Evolutionary conservation across 331 rosid species (phyloP).

Genomic region (Malus hybrid): DNA sequence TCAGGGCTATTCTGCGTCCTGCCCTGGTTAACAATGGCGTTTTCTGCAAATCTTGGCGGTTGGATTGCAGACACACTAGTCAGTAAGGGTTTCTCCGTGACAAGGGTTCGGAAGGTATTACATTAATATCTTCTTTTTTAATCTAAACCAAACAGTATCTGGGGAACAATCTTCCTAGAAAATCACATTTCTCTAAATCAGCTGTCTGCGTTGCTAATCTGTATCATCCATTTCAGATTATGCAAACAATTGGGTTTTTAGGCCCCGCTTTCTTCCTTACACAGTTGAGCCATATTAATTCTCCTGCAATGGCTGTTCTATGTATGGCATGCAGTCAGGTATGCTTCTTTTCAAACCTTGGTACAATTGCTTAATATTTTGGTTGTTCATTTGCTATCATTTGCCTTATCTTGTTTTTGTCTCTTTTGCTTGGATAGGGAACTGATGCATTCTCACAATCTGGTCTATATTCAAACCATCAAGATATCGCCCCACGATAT

Average conservation of each 20-base stretch:
- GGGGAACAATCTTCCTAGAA: background rate
- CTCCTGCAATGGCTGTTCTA: conserved; percentile 92
- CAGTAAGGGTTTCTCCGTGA: conserved; percentile 73
- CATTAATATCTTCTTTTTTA: background rate
- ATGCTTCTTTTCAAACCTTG: conserved; percentile 4
- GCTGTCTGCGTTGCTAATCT: background rate
- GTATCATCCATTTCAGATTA: conserved; percentile 47
- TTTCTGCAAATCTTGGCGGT: conserved; percentile 94
- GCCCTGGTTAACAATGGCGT: conserved; percentile 95
- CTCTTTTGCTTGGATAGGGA: conserved; percentile 40
- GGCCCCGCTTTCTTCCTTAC: conserved; percentile 99
- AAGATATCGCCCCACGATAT: conserved; percentile 94
- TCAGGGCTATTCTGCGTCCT: conserved; percentile 84
- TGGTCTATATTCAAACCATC: conserved; percentile 95
- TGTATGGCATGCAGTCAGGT: conserved; percentile 99
- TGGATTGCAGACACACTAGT: conserved; percentile 99
- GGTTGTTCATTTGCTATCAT: background rate
- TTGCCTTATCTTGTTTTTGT: conserved; percentile 1
- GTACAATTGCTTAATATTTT: background rate
- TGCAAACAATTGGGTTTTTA: conserved; percentile 97
- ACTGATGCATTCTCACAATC: conserved; percentile 99
- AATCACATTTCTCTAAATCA: background rate
- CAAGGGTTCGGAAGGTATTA: conserved; percentile 88
- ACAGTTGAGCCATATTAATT: conserved; percentile 82
- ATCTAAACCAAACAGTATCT: background rate